Evolutionary conservation across 495 filamentous ascomycete genomes (phyloP).

Genomic region (Xylaria palmicola): DNA sequence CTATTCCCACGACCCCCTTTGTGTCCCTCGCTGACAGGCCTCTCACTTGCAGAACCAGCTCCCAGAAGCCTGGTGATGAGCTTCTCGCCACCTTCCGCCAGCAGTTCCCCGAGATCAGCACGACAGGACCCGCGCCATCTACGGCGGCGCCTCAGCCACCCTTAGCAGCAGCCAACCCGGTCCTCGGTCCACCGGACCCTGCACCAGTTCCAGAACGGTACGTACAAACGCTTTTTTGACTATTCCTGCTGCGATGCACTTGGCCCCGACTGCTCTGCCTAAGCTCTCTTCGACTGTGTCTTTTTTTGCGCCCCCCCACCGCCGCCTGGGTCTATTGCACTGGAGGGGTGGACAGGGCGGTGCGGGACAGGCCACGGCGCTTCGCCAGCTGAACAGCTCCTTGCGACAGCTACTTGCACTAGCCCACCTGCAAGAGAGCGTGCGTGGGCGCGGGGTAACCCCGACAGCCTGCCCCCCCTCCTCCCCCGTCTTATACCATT

Average conservation of each 20-base stretch:
- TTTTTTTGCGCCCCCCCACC: conserved; percentile 9
- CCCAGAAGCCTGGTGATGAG: conserved; percentile 84
- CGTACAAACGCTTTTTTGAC: conserved; percentile 17
- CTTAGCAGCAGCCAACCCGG: conserved; percentile 37
- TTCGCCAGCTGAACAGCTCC: not conserved
- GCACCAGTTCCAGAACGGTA: conserved; percentile 56
- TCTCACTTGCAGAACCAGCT: conserved; percentile 60
- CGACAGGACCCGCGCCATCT: conserved; percentile 33
- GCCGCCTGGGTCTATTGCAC: not conserved
- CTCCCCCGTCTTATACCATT: conserved; percentile 10
- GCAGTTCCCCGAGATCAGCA: conserved; percentile 65
- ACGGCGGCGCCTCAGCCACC: conserved; percentile 36
- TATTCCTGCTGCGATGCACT: not conserved
- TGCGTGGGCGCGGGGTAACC: not conserved
- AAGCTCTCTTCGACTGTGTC: not conserved
- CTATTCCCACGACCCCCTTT: conserved; percentile 1
- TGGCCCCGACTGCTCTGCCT: not conserved
- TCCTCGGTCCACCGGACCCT: conserved; percentile 33
- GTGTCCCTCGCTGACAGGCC: conserved; percentile 26
- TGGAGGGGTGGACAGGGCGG: not conserved
- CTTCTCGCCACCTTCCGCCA: conserved; percentile 82
- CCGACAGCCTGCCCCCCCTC: not conserved
- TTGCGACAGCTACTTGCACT: conserved; percentile 1
- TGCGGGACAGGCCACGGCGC: not conserved
- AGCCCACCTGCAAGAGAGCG: not conserved